Evolutionary conservation across 495 filamentous ascomycete genomes (phyloP).

Genomic region (Penicillium arizonense): DNA sequence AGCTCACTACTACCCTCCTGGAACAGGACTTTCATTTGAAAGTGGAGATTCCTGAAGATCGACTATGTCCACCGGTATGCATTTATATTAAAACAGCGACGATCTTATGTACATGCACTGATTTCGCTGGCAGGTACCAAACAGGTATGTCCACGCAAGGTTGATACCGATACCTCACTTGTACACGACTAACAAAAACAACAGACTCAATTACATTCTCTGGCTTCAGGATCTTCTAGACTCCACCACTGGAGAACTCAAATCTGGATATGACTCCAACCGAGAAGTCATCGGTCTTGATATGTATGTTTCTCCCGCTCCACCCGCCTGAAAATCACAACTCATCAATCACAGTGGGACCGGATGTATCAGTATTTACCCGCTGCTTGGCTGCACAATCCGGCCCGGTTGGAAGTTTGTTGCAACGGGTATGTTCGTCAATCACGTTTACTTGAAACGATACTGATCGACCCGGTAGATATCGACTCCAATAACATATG

Average conservation of each 20-base stretch:
- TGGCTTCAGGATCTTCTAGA: conserved; percentile 89
- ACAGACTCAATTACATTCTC: conserved; percentile 79
- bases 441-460: conserved; percentile 4
- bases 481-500: conserved; percentile 70
- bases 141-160: conserved; percentile 40
- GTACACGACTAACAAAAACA: neutral
- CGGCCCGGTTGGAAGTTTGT: conserved; percentile 69
- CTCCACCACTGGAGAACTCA: conserved; percentile 55
- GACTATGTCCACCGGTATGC: conserved; percentile 86
- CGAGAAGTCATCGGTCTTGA: conserved; percentile 72
- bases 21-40: conserved; percentile 70
- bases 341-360: conserved; percentile 57
- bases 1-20: conserved; percentile 79
- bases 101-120: neutral
- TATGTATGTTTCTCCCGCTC: conserved; percentile 47
- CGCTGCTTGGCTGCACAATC: conserved; percentile 71
- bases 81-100: neutral
- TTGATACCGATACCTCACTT: neutral
- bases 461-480: conserved; percentile 46
- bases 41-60: conserved; percentile 69
- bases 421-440: conserved; percentile 56
- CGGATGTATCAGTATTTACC: conserved; percentile 88
- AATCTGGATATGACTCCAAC: conserved; percentile 53
- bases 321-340: neutral
- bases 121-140: conserved; percentile 56